Evolutionary conservation across 345 rosid genomes (phyloP), one percentile per base, ranked within the genome.

Genomic region (Cardamine chenopodiifolia): DNA sequence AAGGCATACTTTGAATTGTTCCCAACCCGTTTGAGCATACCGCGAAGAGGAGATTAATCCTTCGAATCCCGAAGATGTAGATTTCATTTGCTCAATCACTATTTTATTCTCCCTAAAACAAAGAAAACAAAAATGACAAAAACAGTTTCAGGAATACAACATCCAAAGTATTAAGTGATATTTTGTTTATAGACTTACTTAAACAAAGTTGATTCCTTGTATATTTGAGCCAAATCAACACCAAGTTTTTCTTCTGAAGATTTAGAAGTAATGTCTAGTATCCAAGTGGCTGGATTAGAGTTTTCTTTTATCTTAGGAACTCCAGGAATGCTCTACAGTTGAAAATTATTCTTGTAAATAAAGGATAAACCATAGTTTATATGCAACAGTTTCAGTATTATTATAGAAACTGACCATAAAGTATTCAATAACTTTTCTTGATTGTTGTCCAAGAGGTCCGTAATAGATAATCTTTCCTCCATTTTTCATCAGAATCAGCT

Each of bases 221-320:
- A 88, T 29, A 79, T 68, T 31, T 58, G 26, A 23, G 80, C 66
- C 63, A 80, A 88, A 68, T 88, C 86, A 20, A 86, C 17, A 22
- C 80, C 80, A 32, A 80, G 80, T 32, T 66, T 72, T 4, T 72
- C 71, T 64, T 88, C 90, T 37, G 69, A 5, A 23, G 85, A 83
- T 42, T 79, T 75, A 69, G 76, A 74, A 37, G 89, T 81, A 71
- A 84, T 77, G 25, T 88, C 92, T 50, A 88, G 72, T 84, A 88
- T 83, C 92, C 92, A 86, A 20, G 92, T 88, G 40, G 90, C 86
- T 25, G 92, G 92, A 67, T 84, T 88, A 53, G 72, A 82, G 32
- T 83, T 83, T 7, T 72, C 78, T 79, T 80, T 72, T 66, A 88
- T 83, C 54, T 82, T 82, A 15, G 83, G 88, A 35, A 82, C 78